Evolutionary conservation across 805 yeast genomes (phyloP).

Genomic region (Blastobotrys terrestris): DNA sequence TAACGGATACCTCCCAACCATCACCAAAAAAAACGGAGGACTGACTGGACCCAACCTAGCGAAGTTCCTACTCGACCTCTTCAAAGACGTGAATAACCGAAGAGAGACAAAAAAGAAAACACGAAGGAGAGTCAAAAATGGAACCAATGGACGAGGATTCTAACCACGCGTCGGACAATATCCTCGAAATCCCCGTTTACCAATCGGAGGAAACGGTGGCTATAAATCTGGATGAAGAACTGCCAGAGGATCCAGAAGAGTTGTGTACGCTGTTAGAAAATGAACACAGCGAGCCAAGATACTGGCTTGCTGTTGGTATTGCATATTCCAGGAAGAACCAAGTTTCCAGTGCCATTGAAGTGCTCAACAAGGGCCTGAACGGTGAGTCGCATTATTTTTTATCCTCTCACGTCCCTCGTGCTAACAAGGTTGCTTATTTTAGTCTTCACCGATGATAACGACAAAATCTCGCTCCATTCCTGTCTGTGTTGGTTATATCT

Average conservation of each 20-base stretch:
- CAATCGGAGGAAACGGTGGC: constrained; percentile 86
- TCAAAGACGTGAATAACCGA: not conserved
- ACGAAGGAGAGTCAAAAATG: not conserved
- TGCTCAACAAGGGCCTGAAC: constrained; percentile 55
- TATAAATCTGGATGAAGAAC: constrained; percentile 70
- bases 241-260: constrained; percentile 87
- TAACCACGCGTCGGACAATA: constrained; percentile 20
- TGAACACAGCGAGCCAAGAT: constrained; percentile 68
- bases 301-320: constrained; percentile 78
- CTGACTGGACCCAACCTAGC: too few species aligned
- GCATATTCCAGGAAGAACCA: constrained; percentile 66
- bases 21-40: not conserved
- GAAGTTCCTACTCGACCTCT: too few species aligned
- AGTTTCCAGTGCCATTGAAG: constrained; percentile 54
- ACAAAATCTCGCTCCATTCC: constrained; percentile 47
- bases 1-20: not conserved
- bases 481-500: constrained; percentile 66
- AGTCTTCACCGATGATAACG: constrained; percentile 12
- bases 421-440: not conserved
- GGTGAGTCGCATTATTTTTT: not conserved
- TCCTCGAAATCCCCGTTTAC: constrained; percentile 69
- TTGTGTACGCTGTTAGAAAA: constrained; percentile 70
- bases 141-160: not conserved
- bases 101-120: not conserved
- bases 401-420: not conserved